Evolutionary conservation across 192 early-diverging fungal genomes (phyloP), one percentile per base, ranked within the genome.

Genomic region (Mortierella hygrophila): DNA sequence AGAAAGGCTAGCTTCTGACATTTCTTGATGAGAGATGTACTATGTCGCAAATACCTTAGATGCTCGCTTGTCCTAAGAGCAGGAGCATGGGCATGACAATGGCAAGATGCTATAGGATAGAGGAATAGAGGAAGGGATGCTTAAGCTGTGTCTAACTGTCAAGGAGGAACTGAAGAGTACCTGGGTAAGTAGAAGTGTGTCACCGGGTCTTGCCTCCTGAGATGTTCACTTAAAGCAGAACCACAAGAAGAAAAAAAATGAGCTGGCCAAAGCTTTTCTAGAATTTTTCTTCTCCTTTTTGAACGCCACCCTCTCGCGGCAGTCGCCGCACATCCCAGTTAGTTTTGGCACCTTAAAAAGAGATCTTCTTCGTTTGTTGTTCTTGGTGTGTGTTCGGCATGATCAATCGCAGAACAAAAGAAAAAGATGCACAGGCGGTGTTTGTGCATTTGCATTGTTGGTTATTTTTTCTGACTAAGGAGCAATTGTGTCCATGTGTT

Each of bases 171-270:
- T 7, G 10, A 46, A 46, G 55, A 26, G n/a, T 21, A 32, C 60
- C 60, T 13, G 60, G 11, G 23, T 15, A 49, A 63, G 29, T 26
- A 11, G 11, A 65, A 32, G 11, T 65, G 60, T 63, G 29, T 65
- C 60, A 65, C 60, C 29, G 32, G 60, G 26, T 65, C 60, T 65
- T 32, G 60, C 13, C 60, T 11, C 26, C 60, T 32, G n/a, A 29
- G 35, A 65, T 65, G 29, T 65, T 65, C 29, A 65, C 60, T 65
- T 65, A 65, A 32, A 65, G 60, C 35, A 52, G 49, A 52, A 52
- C 1, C 49, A 52, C 21, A 21, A 16, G 2, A 52, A 2, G 21
- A 23, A 65, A 65, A 63, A 65, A 65, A 65, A 32, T 1, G 26
- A 63, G 60, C 29, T 65, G 60, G 60, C 60, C 60, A 65, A 65